Evolutionary conservation across 1,284 basidiomycete species (phyloP), one percentile per base, ranked within the genome.

Genomic region (Melampsora larici-populina): DNA sequence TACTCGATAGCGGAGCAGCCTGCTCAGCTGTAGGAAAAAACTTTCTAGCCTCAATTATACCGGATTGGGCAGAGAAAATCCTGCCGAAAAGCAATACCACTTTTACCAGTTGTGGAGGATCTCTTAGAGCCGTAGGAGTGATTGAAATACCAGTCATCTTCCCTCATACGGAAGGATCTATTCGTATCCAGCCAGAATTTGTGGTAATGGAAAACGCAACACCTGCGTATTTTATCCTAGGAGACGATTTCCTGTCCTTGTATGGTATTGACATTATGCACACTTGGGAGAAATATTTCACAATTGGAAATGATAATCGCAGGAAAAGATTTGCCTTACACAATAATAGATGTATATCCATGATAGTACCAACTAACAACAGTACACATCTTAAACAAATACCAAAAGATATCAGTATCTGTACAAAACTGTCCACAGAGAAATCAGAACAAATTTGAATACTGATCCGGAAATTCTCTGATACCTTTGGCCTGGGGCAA

Each of bases 401-500:
- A 3, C 18, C 17, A 55, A 24, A 55, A 6, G 51, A 55, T 3
- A 24, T 15, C 3, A 24, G 15, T 55, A 24, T 55, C 2, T 18
- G 51, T 55, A 3, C 3, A 21, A 55, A 55, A 6, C 51, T 55
- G 51, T 5, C 51, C 2, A 24, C 3, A 4, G 13, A 15, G 15
- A 3, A 55, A 24, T 2, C 17, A 5, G 24, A 21, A 55, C 2
- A 6, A 6, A 24, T 55, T 5, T 6, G 15, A 5, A 2, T 5
- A 18, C 24, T 55, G 8, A 7, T 71, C 1, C 6, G 24, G 1
- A 26, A 64, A 29, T 40, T 62, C 31, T 31, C 40, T 8, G 8
- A 33, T 3, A 43, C 58, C n/a, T 73, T 73, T 73, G 70, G 40
- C 5, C 70, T 48, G 15, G 17, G n/a, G n/a, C n/a, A n/a, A n/a